phyloP scores from a whole-genome alignment of 1,284 basidiomycete genomes.

The Pascua sp. region DNA sequence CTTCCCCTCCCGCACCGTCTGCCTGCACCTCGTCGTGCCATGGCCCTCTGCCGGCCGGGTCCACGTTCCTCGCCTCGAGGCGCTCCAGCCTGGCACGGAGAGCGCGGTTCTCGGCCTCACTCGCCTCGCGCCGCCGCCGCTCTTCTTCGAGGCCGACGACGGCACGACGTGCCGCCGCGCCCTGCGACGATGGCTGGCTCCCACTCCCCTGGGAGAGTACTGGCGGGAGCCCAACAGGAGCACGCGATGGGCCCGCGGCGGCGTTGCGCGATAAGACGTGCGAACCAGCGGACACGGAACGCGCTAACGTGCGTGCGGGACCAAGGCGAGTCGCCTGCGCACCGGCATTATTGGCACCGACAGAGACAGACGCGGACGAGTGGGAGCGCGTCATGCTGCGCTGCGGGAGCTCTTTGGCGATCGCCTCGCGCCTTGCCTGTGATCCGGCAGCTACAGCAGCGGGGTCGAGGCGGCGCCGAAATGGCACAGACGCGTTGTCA shows the following conservation, averaged over 20 bases:
- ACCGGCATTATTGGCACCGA: too few relatives aligned
- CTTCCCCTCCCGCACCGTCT: background rate
- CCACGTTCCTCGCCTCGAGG: background rate
- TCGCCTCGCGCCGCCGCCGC: constrained; percentile 21
- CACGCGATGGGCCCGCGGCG: constrained; percentile 10
- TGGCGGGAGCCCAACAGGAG: constrained; percentile 18
- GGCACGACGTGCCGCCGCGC: constrained; percentile 26
- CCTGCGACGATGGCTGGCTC: constrained; percentile 28
- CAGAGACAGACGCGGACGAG: too few relatives aligned
- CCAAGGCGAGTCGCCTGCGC: too few relatives aligned
- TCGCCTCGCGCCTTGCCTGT: constrained; percentile 15
- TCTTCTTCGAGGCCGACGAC: constrained; percentile 36
- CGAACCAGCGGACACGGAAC: constrained; percentile 34
- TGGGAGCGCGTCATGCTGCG: background rate
- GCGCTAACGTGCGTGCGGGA: constrained; percentile 17
- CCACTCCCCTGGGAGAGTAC: constrained; percentile 30
- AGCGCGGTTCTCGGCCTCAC: constrained; percentile 8
- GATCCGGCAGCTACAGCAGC: constrained; percentile 3
- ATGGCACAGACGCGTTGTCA: background rate
- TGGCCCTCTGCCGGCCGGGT: background rate
- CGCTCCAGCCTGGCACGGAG: constrained; percentile 6
- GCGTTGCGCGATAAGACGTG: constrained; percentile 20
- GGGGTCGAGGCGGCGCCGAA: background rate
- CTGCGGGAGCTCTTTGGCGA: constrained; percentile 3
- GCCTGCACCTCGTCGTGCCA: constrained; percentile 5